A percentile compares a stretch with the other conserved stretches of the same genome.
These are phyloP conservation scores for Helianthus annuus DNA, from an alignment of 129 eudicot genomes.

Conservation along the genomic window HanXRQr2.0-SUNRISE NC_035441.2:91775439-91775938, in stretches of 20 bases:
- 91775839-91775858: neutral
- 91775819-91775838: constrained; percentile 42
- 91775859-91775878: constrained; percentile 29
- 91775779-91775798: constrained; percentile 25
- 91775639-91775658: neutral
- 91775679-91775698: neutral
- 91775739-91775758: constrained; percentile 4
- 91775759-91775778: neutral
- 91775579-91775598: neutral
- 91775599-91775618: too few species aligned
- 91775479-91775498: neutral
- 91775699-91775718: neutral
- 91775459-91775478: neutral
- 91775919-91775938: constrained; percentile 72
- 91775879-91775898: constrained; percentile 48
- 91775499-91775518: neutral
- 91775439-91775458: neutral
- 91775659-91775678: constrained; percentile 19
- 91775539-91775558: neutral
- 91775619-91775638: neutral
- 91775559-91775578: neutral
- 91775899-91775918: constrained; percentile 76
- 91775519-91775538: neutral
- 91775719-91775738: constrained; percentile 7
- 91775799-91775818: constrained; percentile 32